Percentiles rank a stretch among this genome's conserved stretches.
These are phyloP conservation scores for Xylaria scruposa DNA, from an alignment of 495 filamentous ascomycete species.

Conservation along the genomic window DNA sequence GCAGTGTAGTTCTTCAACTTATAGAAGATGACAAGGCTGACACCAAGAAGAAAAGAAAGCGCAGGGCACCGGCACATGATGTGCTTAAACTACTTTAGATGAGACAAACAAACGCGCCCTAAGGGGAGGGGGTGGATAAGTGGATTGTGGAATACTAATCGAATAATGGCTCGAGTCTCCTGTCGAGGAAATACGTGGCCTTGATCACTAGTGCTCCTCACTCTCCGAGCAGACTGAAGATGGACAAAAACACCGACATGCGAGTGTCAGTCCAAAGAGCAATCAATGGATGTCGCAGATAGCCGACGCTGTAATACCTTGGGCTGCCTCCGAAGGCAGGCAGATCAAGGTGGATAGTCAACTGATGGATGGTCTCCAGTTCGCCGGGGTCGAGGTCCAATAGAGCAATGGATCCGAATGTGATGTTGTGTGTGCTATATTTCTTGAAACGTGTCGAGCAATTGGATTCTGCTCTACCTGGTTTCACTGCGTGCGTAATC, in stretches of 20 bases:
- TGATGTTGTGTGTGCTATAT: background rate
- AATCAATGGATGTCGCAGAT: background rate
- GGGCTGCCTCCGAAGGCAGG: background rate
- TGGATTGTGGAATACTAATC: background rate
- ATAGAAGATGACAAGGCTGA: background rate
- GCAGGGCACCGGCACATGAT: background rate
- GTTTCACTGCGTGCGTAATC: slow-evolving; percentile 13
- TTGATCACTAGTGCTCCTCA: background rate
- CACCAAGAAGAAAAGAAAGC: background rate
- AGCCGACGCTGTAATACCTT: background rate
- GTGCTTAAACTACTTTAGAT: slow-evolving; percentile 1
- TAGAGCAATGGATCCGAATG: background rate
- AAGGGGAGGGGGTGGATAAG: background rate
- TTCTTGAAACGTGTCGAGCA: slow-evolving; percentile 13
- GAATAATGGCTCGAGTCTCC: background rate
- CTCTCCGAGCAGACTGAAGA: background rate
- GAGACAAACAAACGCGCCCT: background rate
- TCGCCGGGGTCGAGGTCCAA: background rate
- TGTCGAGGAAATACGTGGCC: background rate
- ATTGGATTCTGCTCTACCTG: slow-evolving; percentile 6
- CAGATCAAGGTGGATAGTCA: background rate
- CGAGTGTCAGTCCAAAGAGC: background rate
- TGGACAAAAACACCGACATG: background rate
- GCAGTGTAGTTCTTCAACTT: background rate
- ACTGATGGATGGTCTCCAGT: slow-evolving; percentile 5